These are phyloP conservation scores for Candida sanyaensis DNA, from an alignment of 1,139 yeast species.

Conservation along the genomic window DNA sequence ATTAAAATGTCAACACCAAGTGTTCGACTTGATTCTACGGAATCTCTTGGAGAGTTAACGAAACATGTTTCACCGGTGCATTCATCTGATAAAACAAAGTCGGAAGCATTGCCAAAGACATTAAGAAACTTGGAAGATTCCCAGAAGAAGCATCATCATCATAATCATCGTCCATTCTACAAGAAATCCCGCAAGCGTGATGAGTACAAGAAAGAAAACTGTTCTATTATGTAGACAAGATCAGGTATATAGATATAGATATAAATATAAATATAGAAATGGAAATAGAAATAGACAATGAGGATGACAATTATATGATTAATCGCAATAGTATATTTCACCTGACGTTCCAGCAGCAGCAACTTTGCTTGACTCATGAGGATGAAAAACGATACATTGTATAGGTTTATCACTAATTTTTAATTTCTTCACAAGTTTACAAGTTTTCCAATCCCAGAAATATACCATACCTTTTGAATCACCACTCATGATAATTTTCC, in stretches of 20 bases:
- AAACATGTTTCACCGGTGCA: slow-evolving; percentile 7
- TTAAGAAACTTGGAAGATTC: slow-evolving; percentile 10
- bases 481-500: slow-evolving; percentile 73
- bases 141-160: slow-evolving; percentile 14
- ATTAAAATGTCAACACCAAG: slow-evolving; percentile 12
- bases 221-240: slow-evolving; percentile 29
- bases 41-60: slow-evolving; percentile 12
- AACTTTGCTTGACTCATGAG: slow-evolving; percentile 72
- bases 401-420: slow-evolving; percentile 58
- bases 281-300: too few species aligned
- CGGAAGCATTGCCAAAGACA: slow-evolving; percentile 8
- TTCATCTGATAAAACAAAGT: neutral
- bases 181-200: slow-evolving; percentile 23
- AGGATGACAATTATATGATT: slow-evolving; percentile 8
- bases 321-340: slow-evolving; percentile 66
- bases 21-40: slow-evolving; percentile 11
- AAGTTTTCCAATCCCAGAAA: slow-evolving; percentile 87
- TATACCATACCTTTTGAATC: slow-evolving; percentile 66
- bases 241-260: too few species aligned
- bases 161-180: slow-evolving; percentile 12
- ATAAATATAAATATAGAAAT: too few species aligned
- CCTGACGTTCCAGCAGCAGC: slow-evolving; percentile 70
- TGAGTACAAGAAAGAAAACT: slow-evolving; percentile 41
- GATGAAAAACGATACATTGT: slow-evolving; percentile 65
- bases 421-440: slow-evolving; percentile 53